Conservation (phyloP, 176 grass and related monocot species). For the Raddia distichophylla region DNA sequence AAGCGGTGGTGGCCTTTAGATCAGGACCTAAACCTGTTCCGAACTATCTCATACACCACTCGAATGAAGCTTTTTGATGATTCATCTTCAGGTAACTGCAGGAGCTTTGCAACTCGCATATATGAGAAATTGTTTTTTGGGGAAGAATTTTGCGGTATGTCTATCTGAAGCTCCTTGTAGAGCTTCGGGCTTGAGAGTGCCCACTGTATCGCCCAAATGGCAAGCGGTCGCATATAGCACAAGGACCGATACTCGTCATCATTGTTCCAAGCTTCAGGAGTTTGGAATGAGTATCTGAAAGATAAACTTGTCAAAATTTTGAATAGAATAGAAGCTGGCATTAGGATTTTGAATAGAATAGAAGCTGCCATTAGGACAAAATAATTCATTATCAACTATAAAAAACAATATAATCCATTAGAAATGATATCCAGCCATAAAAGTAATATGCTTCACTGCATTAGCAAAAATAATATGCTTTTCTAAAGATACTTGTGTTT, state of each 20-base stretch:
- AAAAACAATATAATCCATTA: background rate
- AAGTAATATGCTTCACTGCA: background rate
- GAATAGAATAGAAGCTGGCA: background rate
- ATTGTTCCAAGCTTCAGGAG: conserved; percentile 97
- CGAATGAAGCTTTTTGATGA: conserved; percentile 59
- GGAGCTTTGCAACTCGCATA: conserved; percentile 69
- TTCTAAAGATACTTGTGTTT: background rate
- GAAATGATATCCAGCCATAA: background rate
- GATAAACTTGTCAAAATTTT: conserved; percentile 16
- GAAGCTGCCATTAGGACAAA: background rate
- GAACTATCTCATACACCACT: conserved; percentile 80
- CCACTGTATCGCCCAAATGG: conserved; percentile 96
- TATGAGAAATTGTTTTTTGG: conserved; percentile 62
- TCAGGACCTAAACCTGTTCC: conserved; percentile 58
- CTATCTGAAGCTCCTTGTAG: conserved; percentile 39
- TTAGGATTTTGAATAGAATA: background rate
- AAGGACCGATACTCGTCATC: conserved; percentile 76
- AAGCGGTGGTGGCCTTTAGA: background rate
- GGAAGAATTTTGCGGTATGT: conserved; percentile 44
- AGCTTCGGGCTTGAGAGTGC: conserved; percentile 73
- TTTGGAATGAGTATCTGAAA: conserved; percentile 89
- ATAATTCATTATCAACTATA: conserved; percentile 7
- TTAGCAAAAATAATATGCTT: background rate
- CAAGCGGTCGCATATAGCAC: conserved; percentile 96
- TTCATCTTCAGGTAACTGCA: conserved; percentile 73